Conservation (phyloP, 2,329 filamentous ascomycete species). For the Claviceps africana region DNA sequence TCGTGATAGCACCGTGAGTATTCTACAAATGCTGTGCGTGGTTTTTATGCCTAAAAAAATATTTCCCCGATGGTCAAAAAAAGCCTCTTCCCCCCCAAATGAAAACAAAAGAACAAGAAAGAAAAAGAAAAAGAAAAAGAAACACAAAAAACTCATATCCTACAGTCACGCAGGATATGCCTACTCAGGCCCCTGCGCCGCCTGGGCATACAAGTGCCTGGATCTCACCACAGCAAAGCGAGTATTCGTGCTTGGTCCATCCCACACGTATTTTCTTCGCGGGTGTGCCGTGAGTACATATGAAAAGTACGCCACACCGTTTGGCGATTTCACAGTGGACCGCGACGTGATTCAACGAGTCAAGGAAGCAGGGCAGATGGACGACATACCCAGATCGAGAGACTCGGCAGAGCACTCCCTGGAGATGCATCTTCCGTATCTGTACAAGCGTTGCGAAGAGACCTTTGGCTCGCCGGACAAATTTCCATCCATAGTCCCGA, state of each 20-base stretch:
- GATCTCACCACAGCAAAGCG: slow-evolving; percentile 73
- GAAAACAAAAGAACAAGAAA: no score
- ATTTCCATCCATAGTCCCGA: slow-evolving; percentile 67
- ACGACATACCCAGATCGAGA: slow-evolving; percentile 45
- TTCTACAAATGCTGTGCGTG: background rate
- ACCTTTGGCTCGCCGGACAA: slow-evolving; percentile 33
- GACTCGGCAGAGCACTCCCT: slow-evolving; percentile 85
- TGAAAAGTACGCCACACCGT: slow-evolving; percentile 56
- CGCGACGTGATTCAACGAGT: slow-evolving; percentile 36
- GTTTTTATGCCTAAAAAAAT: no score
- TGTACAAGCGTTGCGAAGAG: slow-evolving; percentile 59
- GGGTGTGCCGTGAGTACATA: slow-evolving; percentile 67
- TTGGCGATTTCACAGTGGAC: slow-evolving; percentile 58
- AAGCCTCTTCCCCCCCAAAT: background rate
- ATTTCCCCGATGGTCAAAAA: background rate
- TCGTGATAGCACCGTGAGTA: slow-evolving; percentile 89
- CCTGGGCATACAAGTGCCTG: slow-evolving; percentile 84
- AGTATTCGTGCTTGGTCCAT: slow-evolving; percentile 84
- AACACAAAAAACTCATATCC: background rate
- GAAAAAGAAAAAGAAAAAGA: background rate
- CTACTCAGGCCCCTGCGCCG: slow-evolving; percentile 83
- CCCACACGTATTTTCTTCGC: slow-evolving; percentile 70
- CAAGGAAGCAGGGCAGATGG: slow-evolving; percentile 19
- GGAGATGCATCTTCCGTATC: slow-evolving; percentile 92
- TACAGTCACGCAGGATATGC: slow-evolving; percentile 80